A percentile compares a stretch with the other conserved stretches of the same genome.
Conservation (phyloP, 306 rosid genomes). For the Sicyos edulis region DNA sequence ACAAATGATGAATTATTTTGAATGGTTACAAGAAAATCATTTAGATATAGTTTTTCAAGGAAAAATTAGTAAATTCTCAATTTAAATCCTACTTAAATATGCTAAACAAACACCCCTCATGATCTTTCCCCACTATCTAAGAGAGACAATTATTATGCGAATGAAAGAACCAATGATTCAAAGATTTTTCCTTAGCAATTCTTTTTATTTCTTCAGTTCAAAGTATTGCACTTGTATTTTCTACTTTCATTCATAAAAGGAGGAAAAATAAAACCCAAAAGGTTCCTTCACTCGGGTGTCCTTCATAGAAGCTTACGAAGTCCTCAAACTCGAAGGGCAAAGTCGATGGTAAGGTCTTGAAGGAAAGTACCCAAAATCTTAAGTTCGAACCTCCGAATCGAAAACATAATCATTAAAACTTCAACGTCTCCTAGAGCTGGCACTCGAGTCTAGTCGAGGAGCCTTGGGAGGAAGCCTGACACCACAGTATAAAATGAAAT, state of each 20-base stretch:
- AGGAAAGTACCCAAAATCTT: not conserved
- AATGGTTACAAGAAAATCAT: no score
- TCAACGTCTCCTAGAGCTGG: not conserved
- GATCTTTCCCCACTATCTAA: no score
- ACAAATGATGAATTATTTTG: no score
- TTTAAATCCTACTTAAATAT: no score
- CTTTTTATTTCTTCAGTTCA: not conserved
- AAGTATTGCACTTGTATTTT: not conserved
- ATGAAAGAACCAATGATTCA: not conserved
- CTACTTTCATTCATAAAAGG: not conserved
- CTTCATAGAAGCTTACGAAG: not conserved
- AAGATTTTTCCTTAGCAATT: not conserved
- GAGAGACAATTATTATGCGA: not conserved
- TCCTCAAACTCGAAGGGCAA: not conserved
- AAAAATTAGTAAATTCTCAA: no score
- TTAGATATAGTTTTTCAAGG: no score
- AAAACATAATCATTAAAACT: no score
- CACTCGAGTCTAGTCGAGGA: not conserved
- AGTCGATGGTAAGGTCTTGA: not conserved
- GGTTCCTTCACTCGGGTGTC: not conserved
- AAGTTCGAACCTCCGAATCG: not conserved
- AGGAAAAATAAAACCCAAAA: not conserved
- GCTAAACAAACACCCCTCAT: no score
- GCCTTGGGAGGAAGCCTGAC: not conserved
- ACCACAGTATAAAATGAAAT: not conserved